A percentile compares a stretch with the other conserved stretches of the same genome.
Evolutionary conservation across 768 basidiomycete genomes (phyloP).

Genomic region (Hirschioporus abietinus): DNA sequence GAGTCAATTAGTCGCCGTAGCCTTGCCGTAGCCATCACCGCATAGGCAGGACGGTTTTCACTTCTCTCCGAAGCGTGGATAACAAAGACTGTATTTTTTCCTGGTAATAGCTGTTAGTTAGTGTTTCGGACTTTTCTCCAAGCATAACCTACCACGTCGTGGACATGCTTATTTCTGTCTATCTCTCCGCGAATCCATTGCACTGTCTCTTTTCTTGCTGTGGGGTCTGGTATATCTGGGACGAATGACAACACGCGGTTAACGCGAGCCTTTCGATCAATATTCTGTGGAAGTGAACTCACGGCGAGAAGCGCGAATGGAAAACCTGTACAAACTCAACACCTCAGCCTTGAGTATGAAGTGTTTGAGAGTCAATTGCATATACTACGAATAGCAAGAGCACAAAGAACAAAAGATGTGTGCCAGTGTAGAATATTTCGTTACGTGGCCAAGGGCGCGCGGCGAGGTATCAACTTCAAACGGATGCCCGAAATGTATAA

Average conservation of each 20-base stretch:
- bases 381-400: background rate
- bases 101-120: conserved; percentile 28
- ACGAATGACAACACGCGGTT: conserved; percentile 5
- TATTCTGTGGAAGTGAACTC: conserved; percentile 16
- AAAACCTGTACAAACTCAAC: conserved; percentile 56
- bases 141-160: conserved; percentile 45
- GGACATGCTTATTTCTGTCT: conserved; percentile 52
- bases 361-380: conserved; percentile 54
- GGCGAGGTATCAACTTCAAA: background rate
- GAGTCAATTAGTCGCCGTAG: too few relatives aligned
- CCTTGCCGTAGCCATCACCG: conserved; percentile 7
- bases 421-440: background rate
- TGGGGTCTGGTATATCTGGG: conserved; percentile 57
- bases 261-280: conserved; percentile 10
- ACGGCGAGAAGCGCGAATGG: conserved; percentile 70
- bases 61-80: conserved; percentile 50
- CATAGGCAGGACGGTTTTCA: conserved; percentile 51
- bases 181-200: conserved; percentile 71
- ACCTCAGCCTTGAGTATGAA: conserved; percentile 65
- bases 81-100: conserved; percentile 56
- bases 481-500: background rate
- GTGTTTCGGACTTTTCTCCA: conserved; percentile 4
- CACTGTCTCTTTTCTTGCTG: conserved; percentile 59
- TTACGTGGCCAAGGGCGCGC: background rate
- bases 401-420: background rate